A percentile compares a stretch with the other conserved stretches of the same genome.
These are phyloP conservation scores for Tolypocladium paradoxum DNA, from an alignment of 2,329 filamentous ascomycete genomes.

Conservation along the genomic window DNA sequence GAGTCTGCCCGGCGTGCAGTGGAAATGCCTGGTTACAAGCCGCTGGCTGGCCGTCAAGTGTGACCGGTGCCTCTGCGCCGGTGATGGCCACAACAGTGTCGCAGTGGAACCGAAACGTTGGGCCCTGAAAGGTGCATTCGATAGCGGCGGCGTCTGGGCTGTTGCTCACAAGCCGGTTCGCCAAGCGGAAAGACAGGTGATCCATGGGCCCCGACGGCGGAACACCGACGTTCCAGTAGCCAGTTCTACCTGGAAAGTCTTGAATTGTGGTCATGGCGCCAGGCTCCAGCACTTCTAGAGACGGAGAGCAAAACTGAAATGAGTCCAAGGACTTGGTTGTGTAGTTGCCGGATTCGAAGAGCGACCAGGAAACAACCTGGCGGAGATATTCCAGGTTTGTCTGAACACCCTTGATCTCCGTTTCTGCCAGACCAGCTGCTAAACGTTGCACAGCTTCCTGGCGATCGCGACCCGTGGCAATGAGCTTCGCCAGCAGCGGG, in stretches of 20 bases:
- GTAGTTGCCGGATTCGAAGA: conserved; percentile 17
- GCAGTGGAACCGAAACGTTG: conserved; percentile 22
- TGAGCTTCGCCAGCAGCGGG: conserved; percentile 67
- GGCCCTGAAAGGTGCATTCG: conserved; percentile 23
- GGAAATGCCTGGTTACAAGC: conserved; percentile 12
- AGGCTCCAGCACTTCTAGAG: conserved; percentile 24
- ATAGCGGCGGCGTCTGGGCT: conserved; percentile 16
- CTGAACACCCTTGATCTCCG: conserved; percentile 18
- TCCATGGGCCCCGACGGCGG: conserved; percentile 32
- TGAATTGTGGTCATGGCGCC: conserved; percentile 27
- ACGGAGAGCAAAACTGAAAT: conserved; percentile 15
- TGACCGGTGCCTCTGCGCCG: conserved; percentile 16
- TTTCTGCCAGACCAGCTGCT: conserved; percentile 44
- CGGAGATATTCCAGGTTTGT: conserved; percentile 24
- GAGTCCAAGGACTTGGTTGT: conserved; percentile 23
- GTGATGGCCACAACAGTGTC: conserved; percentile 19
- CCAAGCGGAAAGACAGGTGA: conserved; percentile 20
- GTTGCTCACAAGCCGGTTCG: conserved; percentile 25
- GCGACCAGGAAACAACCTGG: conserved; percentile 15
- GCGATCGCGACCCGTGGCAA: conserved; percentile 50
- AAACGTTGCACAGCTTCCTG: conserved; percentile 54
- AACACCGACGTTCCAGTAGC: conserved; percentile 27
- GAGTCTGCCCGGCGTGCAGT: conserved; percentile 14
- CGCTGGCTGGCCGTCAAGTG: conserved; percentile 11
- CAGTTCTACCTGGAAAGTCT: conserved; percentile 27